phyloP scores from a whole-genome alignment of 495 filamentous ascomycete genomes.

The Rostrohypoxylon terebratum region DNA sequence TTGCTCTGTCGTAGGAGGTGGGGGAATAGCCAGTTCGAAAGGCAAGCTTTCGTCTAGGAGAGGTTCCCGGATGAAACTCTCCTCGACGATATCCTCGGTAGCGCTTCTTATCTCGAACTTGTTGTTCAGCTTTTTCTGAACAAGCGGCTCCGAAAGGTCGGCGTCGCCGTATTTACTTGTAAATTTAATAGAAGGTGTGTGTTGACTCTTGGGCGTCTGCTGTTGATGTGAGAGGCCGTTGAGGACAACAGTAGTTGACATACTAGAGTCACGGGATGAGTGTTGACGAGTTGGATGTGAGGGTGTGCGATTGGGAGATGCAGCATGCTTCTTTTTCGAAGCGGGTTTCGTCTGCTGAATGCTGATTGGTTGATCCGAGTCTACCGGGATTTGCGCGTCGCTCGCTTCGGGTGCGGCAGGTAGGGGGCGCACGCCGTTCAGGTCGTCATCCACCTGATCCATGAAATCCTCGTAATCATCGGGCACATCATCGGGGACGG shows the following conservation, averaged over 20 bases:
- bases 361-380: slow-evolving; percentile 50
- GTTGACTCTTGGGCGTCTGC: slow-evolving; percentile 21
- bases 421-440: slow-evolving; percentile 43
- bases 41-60: slow-evolving; percentile 25
- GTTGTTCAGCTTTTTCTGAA: slow-evolving; percentile 41
- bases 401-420: slow-evolving; percentile 41
- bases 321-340: slow-evolving; percentile 50
- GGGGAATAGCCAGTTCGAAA: slow-evolving; percentile 40
- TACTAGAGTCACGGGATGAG: slow-evolving; percentile 46
- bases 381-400: slow-evolving; percentile 51
- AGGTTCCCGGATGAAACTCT: slow-evolving; percentile 47
- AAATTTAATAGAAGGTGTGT: slow-evolving; percentile 35
- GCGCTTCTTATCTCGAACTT: slow-evolving; percentile 40
- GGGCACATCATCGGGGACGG: slow-evolving; percentile 53
- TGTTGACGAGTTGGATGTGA: slow-evolving; percentile 40
- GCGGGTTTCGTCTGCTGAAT: slow-evolving; percentile 49
- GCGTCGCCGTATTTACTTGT: slow-evolving; percentile 42
- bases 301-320: slow-evolving; percentile 47
- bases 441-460: slow-evolving; percentile 45
- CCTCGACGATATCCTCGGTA: slow-evolving; percentile 37
- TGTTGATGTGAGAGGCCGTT: slow-evolving; percentile 38
- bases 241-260: slow-evolving; percentile 43
- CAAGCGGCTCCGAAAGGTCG: slow-evolving; percentile 30
- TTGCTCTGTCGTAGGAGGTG: slow-evolving; percentile 42
- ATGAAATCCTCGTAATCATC: slow-evolving; percentile 48